These are phyloP conservation scores for Uncinocarpus reesii DNA, from an alignment of 2,329 filamentous ascomycete genomes.

Conservation along the genomic window DNA sequence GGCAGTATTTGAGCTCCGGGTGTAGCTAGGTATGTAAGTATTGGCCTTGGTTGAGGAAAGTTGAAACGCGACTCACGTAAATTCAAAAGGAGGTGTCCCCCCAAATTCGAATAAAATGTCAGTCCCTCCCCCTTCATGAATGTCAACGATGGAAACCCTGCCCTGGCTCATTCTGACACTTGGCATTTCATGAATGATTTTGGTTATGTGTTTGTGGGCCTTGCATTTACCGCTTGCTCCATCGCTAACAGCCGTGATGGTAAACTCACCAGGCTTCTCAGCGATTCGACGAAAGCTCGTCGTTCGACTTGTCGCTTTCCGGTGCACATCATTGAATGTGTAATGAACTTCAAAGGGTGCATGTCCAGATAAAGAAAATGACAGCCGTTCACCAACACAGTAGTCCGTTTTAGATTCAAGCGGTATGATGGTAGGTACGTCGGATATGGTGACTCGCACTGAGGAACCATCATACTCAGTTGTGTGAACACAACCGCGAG, in stretches of 20 bases:
- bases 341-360: slow-evolving; percentile 91
- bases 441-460: slow-evolving; percentile 84
- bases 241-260: slow-evolving; percentile 77
- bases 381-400: slow-evolving; percentile 89
- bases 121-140: slow-evolving; percentile 90
- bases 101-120: slow-evolving; percentile 93
- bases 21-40: slow-evolving; percentile 48
- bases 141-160: slow-evolving; percentile 69
- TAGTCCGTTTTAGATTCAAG: slow-evolving; percentile 77
- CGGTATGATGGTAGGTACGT: slow-evolving; percentile 81
- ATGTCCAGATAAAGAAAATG: slow-evolving; percentile 81
- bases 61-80: slow-evolving; percentile 48
- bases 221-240: slow-evolving; percentile 73
- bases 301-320: slow-evolving; percentile 60
- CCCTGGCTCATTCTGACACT: slow-evolving; percentile 85
- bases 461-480: slow-evolving; percentile 61
- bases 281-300: slow-evolving; percentile 89
- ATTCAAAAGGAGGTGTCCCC: slow-evolving; percentile 92
- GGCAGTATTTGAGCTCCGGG: slow-evolving; percentile 71
- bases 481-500: slow-evolving; percentile 72
- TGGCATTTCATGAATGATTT: slow-evolving; percentile 82
- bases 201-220: slow-evolving; percentile 64
- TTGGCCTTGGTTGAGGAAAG: not conserved
- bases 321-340: slow-evolving; percentile 66
- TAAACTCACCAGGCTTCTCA: slow-evolving; percentile 79